Evolutionary conservation across 208 protist genomes (phyloP).

Genomic region (Angomonas deanei): DNA sequence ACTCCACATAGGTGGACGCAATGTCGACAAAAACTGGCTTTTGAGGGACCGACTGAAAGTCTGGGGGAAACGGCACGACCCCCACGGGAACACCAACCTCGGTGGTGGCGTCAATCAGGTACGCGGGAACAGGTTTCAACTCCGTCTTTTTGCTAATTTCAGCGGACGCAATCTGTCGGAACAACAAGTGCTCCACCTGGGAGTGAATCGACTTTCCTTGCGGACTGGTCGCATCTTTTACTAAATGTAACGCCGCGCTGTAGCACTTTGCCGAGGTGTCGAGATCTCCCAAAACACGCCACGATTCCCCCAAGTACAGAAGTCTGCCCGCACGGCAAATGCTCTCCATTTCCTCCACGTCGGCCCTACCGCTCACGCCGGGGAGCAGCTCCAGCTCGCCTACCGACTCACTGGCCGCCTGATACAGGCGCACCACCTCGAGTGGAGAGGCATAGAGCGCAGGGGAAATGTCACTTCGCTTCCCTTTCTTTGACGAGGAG

Average conservation of each 20-base stretch:
- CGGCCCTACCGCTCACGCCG: constrained; percentile 50
- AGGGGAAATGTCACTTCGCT: constrained; percentile 42
- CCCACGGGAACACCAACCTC: constrained; percentile 47
- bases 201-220: constrained; percentile 28
- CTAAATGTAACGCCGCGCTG: constrained; percentile 32
- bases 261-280: constrained; percentile 36
- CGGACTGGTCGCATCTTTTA: constrained; percentile 20
- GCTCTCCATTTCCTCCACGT: constrained; percentile 39
- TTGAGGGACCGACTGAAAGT: constrained; percentile 68
- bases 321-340: constrained; percentile 55
- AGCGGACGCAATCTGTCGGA: constrained; percentile 10
- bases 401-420: constrained; percentile 52
- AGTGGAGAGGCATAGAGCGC: constrained; percentile 74
- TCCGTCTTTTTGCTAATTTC: background rate
- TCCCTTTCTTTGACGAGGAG: constrained; percentile 6
- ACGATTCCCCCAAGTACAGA: constrained; percentile 66
- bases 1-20: constrained; percentile 73
- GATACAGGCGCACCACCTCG: constrained; percentile 81
- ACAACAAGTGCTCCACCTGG: constrained; percentile 29
- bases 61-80: constrained; percentile 70
- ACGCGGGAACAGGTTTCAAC: background rate
- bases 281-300: constrained; percentile 37
- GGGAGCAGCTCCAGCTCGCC: constrained; percentile 80
- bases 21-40: constrained; percentile 87
- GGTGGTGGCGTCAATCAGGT: constrained; percentile 33